Conservation (phyloP, 2,329 filamentous ascomycete genomes). For the Fusarium sp. region DNA sequence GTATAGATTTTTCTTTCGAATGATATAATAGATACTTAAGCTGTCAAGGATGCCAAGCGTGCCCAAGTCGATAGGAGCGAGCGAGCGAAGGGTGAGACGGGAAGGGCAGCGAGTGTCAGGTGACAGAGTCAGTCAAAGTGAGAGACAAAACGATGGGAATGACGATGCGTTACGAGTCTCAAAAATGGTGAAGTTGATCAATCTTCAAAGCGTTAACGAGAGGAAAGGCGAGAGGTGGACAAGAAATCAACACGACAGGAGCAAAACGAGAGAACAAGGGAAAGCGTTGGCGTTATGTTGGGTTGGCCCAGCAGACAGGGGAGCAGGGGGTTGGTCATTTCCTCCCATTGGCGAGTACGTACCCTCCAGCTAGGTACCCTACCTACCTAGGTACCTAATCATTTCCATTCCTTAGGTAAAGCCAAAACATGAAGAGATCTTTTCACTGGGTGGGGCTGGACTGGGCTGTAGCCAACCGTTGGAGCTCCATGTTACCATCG, state of each 20-base stretch:
- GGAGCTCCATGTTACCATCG: too few relatives aligned
- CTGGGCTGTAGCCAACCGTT: background rate
- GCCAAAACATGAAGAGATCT: background rate
- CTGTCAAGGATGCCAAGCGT: conserved; percentile 21
- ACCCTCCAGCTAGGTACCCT: background rate
- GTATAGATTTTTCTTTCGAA: conserved; percentile 1
- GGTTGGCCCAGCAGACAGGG: conserved; percentile 37
- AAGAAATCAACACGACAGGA: conserved; percentile 26
- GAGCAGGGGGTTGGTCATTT: conserved; percentile 27
- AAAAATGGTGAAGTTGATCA: conserved; percentile 16
- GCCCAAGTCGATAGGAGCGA: conserved; percentile 18
- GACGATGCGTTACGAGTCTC: conserved; percentile 16
- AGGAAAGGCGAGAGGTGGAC: conserved; percentile 29
- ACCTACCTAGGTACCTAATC: background rate
- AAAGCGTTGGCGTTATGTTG: conserved; percentile 39
- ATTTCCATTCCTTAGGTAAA: background rate
- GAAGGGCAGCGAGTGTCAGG: conserved; percentile 31
- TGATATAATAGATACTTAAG: background rate
- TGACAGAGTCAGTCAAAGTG: conserved; percentile 29
- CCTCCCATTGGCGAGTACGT: conserved; percentile 25
- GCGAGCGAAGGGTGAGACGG: conserved; percentile 12
- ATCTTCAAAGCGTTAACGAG: conserved; percentile 22
- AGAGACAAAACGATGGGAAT: conserved; percentile 27
- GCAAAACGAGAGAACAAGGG: conserved; percentile 33
- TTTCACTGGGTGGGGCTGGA: background rate